A percentile compares a stretch with the other conserved stretches of the same genome.
These are phyloP conservation scores for Lepiota brunneoincarnata DNA, from an alignment of 768 basidiomycete genomes.

Conservation along the genomic window DNA sequence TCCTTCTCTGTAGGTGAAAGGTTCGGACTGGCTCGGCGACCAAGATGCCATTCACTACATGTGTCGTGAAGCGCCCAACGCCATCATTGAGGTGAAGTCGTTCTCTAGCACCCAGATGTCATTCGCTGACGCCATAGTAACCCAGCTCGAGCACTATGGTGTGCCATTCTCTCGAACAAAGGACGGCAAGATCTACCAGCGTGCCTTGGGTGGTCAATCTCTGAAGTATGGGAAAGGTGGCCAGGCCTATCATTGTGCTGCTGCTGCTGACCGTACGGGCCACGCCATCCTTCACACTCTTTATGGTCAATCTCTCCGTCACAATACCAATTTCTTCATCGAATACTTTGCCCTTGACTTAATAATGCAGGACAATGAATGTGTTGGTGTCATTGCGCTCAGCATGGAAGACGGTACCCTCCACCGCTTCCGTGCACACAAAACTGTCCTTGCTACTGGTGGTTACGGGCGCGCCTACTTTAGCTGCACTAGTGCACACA, in stretches of 20 bases:
- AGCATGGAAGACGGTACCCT: slow-evolving; percentile 99
- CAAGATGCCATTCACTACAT: slow-evolving; percentile 99
- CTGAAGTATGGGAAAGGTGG: slow-evolving; percentile 97
- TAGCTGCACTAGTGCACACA: slow-evolving; percentile 98
- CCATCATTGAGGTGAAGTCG: slow-evolving; percentile 78
- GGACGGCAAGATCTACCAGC: slow-evolving; percentile 99
- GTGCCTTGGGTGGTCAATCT: slow-evolving; percentile 98
- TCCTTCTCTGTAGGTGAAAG: slow-evolving; percentile 75
- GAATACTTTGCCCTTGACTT: slow-evolving; percentile 99
- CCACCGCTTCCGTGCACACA: slow-evolving; percentile 97
- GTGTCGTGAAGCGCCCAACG: slow-evolving; percentile 94
- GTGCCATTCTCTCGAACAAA: slow-evolving; percentile 99
- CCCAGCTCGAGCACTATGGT: slow-evolving; percentile 95
- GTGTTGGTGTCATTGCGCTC: slow-evolving; percentile 97
- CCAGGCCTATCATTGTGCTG: slow-evolving; percentile 98
- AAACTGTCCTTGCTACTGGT: slow-evolving; percentile 97
- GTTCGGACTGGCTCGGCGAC: slow-evolving; percentile 99
- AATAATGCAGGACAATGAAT: slow-evolving; percentile 98
- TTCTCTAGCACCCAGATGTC: neutral
- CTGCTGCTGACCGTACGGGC: slow-evolving; percentile 97
- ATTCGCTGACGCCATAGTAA: slow-evolving; percentile 6
- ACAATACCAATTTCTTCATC: slow-evolving; percentile 99
- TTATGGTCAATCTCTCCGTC: slow-evolving; percentile 97
- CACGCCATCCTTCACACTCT: slow-evolving; percentile 98
- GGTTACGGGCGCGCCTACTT: slow-evolving; percentile 99